Evolutionary conservation across 805 yeast species (phyloP).

Genomic region (Ogataea pilisensis): DNA sequence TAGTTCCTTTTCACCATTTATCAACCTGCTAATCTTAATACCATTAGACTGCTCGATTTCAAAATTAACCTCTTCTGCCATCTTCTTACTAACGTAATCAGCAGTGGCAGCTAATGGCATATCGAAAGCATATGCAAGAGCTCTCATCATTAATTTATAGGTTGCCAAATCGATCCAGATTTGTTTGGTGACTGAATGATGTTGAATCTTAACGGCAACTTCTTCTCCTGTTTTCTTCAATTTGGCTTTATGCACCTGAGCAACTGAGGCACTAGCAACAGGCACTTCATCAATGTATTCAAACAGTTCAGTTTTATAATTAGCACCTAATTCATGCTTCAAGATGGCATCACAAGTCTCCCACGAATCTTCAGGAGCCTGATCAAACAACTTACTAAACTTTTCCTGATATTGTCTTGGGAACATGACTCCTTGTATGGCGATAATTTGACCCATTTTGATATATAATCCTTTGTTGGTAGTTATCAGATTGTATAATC

Average conservation of each 20-base stretch:
- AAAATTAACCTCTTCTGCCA: conserved; percentile 62
- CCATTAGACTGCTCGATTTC: conserved; percentile 52
- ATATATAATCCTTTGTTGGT: conserved; percentile 61
- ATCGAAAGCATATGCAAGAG: conserved; percentile 57
- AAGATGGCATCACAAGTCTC: conserved; percentile 37
- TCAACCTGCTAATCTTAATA: conserved; percentile 31
- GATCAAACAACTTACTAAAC: conserved; percentile 58
- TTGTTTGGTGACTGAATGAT: conserved; percentile 57
- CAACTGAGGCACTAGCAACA: conserved; percentile 71
- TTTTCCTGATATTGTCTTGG: conserved; percentile 60
- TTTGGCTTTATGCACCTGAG: conserved; percentile 60
- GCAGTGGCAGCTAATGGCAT: conserved; percentile 59
- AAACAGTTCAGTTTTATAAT: conserved; percentile 39
- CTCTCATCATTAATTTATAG: conserved; percentile 45
- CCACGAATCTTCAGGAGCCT: conserved; percentile 63
- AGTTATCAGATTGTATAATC: conserved; percentile 41
- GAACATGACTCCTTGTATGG: conserved; percentile 66
- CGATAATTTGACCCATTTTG: conserved; percentile 75
- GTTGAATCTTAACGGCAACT: conserved; percentile 69
- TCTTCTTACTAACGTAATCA: conserved; percentile 51
- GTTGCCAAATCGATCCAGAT: conserved; percentile 57
- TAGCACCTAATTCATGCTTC: conserved; percentile 36
- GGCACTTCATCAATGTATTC: conserved; percentile 49
- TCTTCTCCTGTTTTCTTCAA: conserved; percentile 40
- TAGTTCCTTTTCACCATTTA: conserved; percentile 41